Base-by-base conservation (phyloP, 2,329 filamentous ascomycete genomes). In the Apiospora sp. region DNA sequence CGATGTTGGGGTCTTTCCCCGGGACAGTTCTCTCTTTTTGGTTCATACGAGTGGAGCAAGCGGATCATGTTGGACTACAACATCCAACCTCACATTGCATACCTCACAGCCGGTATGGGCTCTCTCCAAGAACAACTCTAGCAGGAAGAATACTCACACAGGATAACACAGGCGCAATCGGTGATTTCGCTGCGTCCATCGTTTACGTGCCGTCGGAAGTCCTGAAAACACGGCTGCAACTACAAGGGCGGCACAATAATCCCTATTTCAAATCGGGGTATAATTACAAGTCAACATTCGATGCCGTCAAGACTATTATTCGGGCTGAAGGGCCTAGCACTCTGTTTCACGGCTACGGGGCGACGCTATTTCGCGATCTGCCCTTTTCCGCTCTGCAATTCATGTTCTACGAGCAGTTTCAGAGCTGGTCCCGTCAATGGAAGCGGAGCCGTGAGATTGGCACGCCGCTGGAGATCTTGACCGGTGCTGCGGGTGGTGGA, bases 151-250 rank as follows among this genome's bases (percentile, higher is more conserved):
- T 43, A n/a, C 68, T 70, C 12, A 70, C 49, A 19, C 34, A 51
- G 43, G 16, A 49, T 10, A 14, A 30, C n/a, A 22, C 75, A 95
- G 94, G 96, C n/a, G 95, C 98, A 78, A 81, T 98, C 73, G 96
- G 96, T 74, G 96, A 99, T 80, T 87, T 98, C 30, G 96, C 94
- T 64, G 96, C 96, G 1, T 98, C 95, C 0, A 88, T 98, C 73
- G 89, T 98, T 73, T 99, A 99, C 80, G 97, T 99, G 5, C 97
- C 96, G 4, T 98, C 96, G 16, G 97, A 99, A 83, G 96, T 99
- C 6, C 88, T 99, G 77, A 99, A 99, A 83, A 99, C 96, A n/a
- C 92, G 96, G 34, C 86, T 98, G 68, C 96, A 99, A 81, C 89
- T 99, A 7, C 96, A 99, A 82, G 97, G 96, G 69, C 93, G 94